Percentiles rank a stretch among this genome's conserved stretches.
Evolutionary conservation across 208 protist genomes (phyloP).

Genomic region (Leptomonas pyrrhocoris): DNA sequence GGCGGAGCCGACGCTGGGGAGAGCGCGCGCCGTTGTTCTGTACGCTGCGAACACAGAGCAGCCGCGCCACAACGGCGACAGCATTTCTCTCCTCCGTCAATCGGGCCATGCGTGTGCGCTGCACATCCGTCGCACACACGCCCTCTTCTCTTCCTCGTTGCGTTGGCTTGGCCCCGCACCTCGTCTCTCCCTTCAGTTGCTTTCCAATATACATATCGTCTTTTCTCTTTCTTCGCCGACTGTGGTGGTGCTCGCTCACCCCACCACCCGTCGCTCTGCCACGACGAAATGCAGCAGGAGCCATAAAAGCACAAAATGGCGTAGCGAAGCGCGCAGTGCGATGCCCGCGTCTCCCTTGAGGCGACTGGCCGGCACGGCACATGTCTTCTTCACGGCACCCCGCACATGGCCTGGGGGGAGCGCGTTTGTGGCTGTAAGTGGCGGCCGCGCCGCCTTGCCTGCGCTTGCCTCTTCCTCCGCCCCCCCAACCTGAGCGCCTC

Average conservation of each 20-base stretch:
- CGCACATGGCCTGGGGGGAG: no score
- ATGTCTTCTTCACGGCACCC: no score
- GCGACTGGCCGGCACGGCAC: no score
- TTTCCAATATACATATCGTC: no score
- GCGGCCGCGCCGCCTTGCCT: no score
- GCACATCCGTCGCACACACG: neutral
- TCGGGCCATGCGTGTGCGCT: neutral
- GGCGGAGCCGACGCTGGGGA: neutral
- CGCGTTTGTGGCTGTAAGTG: no score
- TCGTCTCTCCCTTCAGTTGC: slow-evolving; percentile 1
- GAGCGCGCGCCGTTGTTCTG: slow-evolving; percentile 1
- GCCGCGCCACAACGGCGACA: neutral
- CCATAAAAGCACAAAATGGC: neutral
- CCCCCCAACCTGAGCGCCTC: neutral
- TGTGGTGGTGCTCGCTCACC: slow-evolving; percentile 4
- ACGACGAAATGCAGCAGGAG: neutral
- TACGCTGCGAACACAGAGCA: slow-evolving; percentile 8
- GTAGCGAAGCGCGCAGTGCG: no score
- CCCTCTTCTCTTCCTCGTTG: neutral
- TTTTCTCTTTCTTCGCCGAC: neutral
- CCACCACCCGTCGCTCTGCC: neutral
- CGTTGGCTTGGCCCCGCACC: slow-evolving; percentile 1
- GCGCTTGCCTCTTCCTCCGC: neutral
- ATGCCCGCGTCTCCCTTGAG: no score
- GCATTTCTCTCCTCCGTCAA: neutral